Base-by-base conservation (phyloP, 345 rosid species). In the Eucalyptus curtisii region DNA sequence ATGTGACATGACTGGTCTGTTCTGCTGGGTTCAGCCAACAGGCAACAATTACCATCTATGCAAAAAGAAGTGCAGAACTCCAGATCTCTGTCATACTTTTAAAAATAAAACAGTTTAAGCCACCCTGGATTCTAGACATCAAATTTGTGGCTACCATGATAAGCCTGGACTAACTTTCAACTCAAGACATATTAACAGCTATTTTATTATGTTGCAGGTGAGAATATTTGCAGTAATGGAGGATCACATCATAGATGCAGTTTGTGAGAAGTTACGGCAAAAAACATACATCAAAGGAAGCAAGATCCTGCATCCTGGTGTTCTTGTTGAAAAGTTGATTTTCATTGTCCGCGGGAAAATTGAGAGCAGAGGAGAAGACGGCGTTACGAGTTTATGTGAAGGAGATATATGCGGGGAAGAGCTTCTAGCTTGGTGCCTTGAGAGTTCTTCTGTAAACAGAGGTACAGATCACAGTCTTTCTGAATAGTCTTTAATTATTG, bases 381-480 rank as follows among this genome's bases (percentile, higher is more conserved):
- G 95, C 12, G 92, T 89, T 59, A 48, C 33, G 30, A 86, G 89
- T 16, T 92, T 97, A 88, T 92, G 91, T 3, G 98, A 95, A 89
- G 99, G 99, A 27, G 95, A 94, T 87, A 96, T 93, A 59, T 95
- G 96, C 40, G 99, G 99, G 19, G 99, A 97, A 91, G 99, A 97
- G 90, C 99, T 97, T 20, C 95, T 97, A 86, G 92, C 96, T 19
- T 96, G 98, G 99, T 95, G 96, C 90, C 97, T 96, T 31, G 99
- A 95, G 91, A 95, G 94, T 92, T 94, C 95, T 93, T 93, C 96
- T 13, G 91, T 93, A 30, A 90, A 89, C 91, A 93, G 90, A 84
- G 98, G 98, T 95, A 93, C 86, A 19, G 13, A 40, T 89, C 71
- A 3, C 86, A 76, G 82, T 55, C 76, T 53, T 59, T 59, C 15